Evolutionary conservation across 1,284 basidiomycete species (phyloP), one percentile per base, ranked within the genome.

Genomic region (Cryptococcus hybrid): DNA sequence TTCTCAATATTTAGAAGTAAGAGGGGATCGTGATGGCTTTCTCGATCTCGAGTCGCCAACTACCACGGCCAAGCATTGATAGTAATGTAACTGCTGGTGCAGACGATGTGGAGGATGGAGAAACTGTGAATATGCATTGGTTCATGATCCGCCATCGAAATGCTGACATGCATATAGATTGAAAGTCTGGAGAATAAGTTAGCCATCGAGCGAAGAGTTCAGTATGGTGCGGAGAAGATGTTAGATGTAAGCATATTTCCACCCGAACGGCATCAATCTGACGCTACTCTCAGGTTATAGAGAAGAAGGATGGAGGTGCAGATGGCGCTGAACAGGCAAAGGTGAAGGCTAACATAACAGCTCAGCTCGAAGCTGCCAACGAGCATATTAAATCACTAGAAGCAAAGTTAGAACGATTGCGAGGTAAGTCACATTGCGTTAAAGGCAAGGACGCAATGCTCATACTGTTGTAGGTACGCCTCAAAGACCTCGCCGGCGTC

Each of bases 161-260:
- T 9, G 40, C 13, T n/a, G 44, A 24, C 30, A 8, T 34, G 3
- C 11, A 11, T 50, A 7, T 52, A 80, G 77, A 68, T 81, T 49
- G 78, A 80, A 52, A 71, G 70, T 43, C 59, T 82, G 8, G 73
- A 78, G 57, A 71, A 68, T 55, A 74, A 77, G 57, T 68, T 82
- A 44, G 76, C 76, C 3, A 77, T 81, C 49, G 81, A 82, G 65
- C 65, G 66, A 47, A 74, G 81, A 59, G 80, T 82, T 50, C 79
- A 80, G 56, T 81, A 81, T 67, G 82, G 82, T 5, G 82, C 82
- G 0, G 80, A 81, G 64, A 82, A 81, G 64, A 79, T 83, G 70
- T 75, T 83, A 11, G 77, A 79, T 65, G 79, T 82, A 47, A 75
- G 78, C 13, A n/a, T 61, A 2, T 37, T 6, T 15, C n/a, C 34